Evolutionary conservation across 495 filamentous ascomycete genomes (phyloP), one percentile per base, ranked within the genome.

Genomic region (Aspergillus bridgeri): DNA sequence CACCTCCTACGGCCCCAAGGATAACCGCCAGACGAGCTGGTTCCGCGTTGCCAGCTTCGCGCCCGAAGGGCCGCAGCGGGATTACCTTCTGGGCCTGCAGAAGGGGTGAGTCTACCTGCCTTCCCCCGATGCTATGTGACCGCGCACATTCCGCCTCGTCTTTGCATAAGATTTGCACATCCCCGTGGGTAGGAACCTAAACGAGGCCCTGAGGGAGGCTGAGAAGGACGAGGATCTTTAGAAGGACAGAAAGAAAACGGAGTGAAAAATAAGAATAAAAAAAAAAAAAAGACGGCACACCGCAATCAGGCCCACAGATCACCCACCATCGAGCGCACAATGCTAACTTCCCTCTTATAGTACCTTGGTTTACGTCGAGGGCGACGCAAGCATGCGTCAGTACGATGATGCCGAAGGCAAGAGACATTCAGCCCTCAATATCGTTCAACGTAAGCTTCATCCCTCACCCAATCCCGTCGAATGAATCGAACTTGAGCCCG

Each of bases 1-100:
- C 25, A 86, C 83, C 42, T 77, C 68, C 58, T 64, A 66, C 54
- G 89, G 89, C 3, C 64, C 76, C 45, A 62, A 61, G 46, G 84
- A 88, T 2, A 87, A 89, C 69, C 76, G 79, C 48, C 71, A 82
- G 61, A 89, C 87, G 17, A 91, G 83, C 79, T 96, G 85, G 84
- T 96, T 89, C 80, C 79, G 78, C 50, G 75, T 96, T 43, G 70
- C 82, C 5, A 80, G 77, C 74, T 94, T 94, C 72, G 53, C 71
- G 59, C 79, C 83, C 19, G 84, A 85, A 27, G 82, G 79, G 13
- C 20, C 74, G 20, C 74, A 81, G 67, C 84, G 86, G 63, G 86
- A 93, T 53, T 84, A 77, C 67, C 60, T 92, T 42, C 65, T 85
- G 53, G 69, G 73, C 55, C 71, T 95, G 72, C 81, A 78, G 27